These are phyloP conservation scores for Starmerella etchellsii DNA, from an alignment of 805 yeast species.

Conservation along the genomic window DNA sequence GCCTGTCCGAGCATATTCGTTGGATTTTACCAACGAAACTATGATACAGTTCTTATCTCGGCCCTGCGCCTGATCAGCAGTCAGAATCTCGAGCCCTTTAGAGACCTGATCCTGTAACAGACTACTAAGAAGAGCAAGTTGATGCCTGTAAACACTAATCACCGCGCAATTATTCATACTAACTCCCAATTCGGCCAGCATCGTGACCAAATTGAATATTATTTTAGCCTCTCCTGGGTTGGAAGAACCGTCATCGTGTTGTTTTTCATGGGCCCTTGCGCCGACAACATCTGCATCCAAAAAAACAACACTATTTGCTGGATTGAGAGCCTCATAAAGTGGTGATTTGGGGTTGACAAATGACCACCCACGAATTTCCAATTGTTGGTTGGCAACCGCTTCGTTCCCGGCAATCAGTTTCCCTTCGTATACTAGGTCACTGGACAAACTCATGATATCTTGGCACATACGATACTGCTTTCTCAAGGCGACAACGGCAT, in stretches of 20 bases:
- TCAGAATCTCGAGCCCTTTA: slow-evolving; percentile 53
- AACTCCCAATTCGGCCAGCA: slow-evolving; percentile 32
- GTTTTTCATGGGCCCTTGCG: slow-evolving; percentile 36
- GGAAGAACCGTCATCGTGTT: slow-evolving; percentile 52
- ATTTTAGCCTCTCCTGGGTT: slow-evolving; percentile 63
- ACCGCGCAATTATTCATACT: slow-evolving; percentile 49
- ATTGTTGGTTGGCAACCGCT: slow-evolving; percentile 44
- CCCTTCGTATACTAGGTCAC: slow-evolving; percentile 64
- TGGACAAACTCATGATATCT: slow-evolving; percentile 76
- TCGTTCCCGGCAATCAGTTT: slow-evolving; percentile 65
- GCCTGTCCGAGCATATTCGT: slow-evolving; percentile 53
- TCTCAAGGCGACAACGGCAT: slow-evolving; percentile 60
- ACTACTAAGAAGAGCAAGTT: slow-evolving; percentile 31
- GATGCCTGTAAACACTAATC: slow-evolving; percentile 81
- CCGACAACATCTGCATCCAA: slow-evolving; percentile 63
- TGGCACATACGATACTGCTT: slow-evolving; percentile 86
- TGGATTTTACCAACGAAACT: slow-evolving; percentile 79
- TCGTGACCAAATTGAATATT: slow-evolving; percentile 45
- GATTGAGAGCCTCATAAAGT: slow-evolving; percentile 30
- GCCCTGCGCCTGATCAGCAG: slow-evolving; percentile 95
- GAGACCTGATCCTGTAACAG: slow-evolving; percentile 25
- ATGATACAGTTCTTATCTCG: slow-evolving; percentile 86
- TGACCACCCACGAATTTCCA: slow-evolving; percentile 36
- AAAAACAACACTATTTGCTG: slow-evolving; percentile 51
- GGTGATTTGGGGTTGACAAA: slow-evolving; percentile 1